phyloP scores from a whole-genome alignment of 805 yeast species.

The Yarrowia yakushimensis region DNA sequence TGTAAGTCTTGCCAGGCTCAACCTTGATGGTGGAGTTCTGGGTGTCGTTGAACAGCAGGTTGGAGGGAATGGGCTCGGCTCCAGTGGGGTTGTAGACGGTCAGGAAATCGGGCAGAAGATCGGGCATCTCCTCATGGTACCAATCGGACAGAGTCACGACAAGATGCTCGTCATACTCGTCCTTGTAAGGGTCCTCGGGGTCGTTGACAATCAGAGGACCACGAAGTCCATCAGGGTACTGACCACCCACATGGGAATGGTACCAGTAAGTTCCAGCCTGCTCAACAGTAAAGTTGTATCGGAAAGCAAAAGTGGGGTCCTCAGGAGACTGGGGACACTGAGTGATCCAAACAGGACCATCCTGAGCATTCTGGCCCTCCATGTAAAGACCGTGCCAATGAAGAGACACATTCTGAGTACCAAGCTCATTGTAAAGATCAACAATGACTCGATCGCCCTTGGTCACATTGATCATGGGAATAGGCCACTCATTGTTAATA shows the following conservation, averaged over 20 bases:
- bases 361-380: conserved; percentile 71
- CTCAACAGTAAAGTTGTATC: conserved; percentile 84
- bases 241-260: conserved; percentile 88
- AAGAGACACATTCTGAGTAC: conserved; percentile 64
- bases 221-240: conserved; percentile 82
- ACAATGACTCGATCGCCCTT: conserved; percentile 76
- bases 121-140: conserved; percentile 67
- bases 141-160: conserved; percentile 74
- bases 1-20: conserved; percentile 79
- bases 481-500: conserved; percentile 72
- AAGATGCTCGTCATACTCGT: conserved; percentile 73
- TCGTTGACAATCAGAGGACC: conserved; percentile 66
- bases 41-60: conserved; percentile 76
- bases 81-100: conserved; percentile 87
- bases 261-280: conserved; percentile 96
- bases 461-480: conserved; percentile 75
- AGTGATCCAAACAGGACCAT: conserved; percentile 82
- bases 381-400: conserved; percentile 96
- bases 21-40: conserved; percentile 52
- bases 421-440: conserved; percentile 71
- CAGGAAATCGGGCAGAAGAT: conserved; percentile 55
- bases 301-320: conserved; percentile 45
- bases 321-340: conserved; percentile 93
- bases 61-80: conserved; percentile 94
- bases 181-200: conserved; percentile 54